Base-by-base conservation (phyloP, 805 yeast species). In the Candida endomychidarum region DNA sequence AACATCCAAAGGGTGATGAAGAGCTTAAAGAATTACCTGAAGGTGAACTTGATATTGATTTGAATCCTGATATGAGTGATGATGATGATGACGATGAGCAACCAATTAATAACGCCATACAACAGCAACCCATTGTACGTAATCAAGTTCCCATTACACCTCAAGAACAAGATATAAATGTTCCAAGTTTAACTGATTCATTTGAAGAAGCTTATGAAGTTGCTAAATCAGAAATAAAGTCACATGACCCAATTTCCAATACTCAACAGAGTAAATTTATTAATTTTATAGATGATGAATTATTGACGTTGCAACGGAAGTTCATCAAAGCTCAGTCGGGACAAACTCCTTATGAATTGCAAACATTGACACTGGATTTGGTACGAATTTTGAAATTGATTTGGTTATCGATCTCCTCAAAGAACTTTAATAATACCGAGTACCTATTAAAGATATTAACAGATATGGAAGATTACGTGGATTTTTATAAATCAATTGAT, bases 381-480 rank as follows among this genome's bases (percentile, higher is more conserved):
- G 31, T 40, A 8, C 45, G 44, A 7, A 40, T 62, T 9, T 21
- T 65, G 11, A 60, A 63, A 22, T 34, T 69, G 7, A 42, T 69
- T 4, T 66, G 70, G 70, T 48, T 48, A 10, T 63, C 70, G 9
- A 48, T 69, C 2, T 43, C 50, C 22, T 46, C 47, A 20, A 38
- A 54, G 22, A 49, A 46, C 12, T 60, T 56, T 43, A 68, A 67
- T 10, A 73, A 67, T 47, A 51, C 46, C 2, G 65, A 65, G 42
- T 69, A 67, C 40, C 53, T 63, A 34, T 51, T 68, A 28, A 60
- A 58, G 39, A 51, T 69, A 8, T 22, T 61, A 39, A 61, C 62
- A 21, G 74, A 67, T 43, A 43, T 67, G 32, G 74, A 69, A 34
- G 74, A 69, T 46, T 68, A 65, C 51, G 30, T 67, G 25, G 50